Percentiles rank a stretch among this genome's conserved stretches.
Conservation (phyloP, 176 grass and related monocot species). For the Aegilops umbellulata region DNA sequence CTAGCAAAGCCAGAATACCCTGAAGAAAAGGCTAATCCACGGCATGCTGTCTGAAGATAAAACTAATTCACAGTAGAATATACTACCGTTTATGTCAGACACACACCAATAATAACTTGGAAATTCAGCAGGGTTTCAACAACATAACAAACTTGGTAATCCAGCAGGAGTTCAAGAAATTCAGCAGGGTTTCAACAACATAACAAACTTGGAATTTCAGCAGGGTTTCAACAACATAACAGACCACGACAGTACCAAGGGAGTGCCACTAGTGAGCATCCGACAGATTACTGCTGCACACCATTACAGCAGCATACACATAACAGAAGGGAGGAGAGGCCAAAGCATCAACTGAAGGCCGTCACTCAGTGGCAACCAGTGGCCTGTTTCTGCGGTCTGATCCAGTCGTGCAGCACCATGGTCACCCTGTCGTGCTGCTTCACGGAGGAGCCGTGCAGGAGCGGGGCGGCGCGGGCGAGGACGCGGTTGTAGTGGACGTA, state of each 20-base stretch:
- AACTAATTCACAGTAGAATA: too few species aligned
- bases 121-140: background rate
- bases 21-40: too few species aligned
- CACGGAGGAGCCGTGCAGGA: background rate
- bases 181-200: background rate
- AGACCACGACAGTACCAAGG: too few species aligned
- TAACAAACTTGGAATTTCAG: background rate
- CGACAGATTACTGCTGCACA: background rate
- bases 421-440: background rate
- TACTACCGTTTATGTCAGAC: too few species aligned
- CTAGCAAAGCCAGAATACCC: too few species aligned
- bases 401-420: constrained; percentile 26
- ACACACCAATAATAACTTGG: too few species aligned
- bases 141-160: background rate
- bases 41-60: too few species aligned
- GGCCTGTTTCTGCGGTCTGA: background rate
- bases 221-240: background rate
- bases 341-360: background rate
- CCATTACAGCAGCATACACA: background rate
- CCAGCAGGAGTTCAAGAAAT: background rate
- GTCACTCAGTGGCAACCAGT: background rate
- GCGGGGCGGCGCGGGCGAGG: background rate
- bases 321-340: background rate
- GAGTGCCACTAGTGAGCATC: too few species aligned
- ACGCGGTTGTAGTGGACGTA: constrained; percentile 69